A percentile compares a stretch with the other conserved stretches of the same genome.
Conservation (phyloP, 2,329 filamentous ascomycete species). For the Claviceps humidiphila region DNA sequence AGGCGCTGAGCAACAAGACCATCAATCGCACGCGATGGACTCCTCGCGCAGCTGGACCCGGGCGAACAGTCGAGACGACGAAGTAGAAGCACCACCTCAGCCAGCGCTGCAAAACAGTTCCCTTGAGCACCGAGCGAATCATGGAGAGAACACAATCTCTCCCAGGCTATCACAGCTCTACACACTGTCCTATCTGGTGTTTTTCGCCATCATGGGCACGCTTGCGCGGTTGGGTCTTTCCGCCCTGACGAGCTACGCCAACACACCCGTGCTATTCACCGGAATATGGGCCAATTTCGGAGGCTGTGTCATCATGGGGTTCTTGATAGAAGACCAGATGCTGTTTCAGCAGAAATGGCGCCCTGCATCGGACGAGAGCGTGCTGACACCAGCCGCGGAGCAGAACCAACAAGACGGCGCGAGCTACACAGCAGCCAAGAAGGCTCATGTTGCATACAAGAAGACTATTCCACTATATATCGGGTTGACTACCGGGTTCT, state of each 20-base stretch:
- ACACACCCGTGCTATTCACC: constrained; percentile 58
- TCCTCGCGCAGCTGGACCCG: constrained; percentile 8
- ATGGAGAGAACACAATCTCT: constrained; percentile 23
- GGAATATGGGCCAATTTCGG: constrained; percentile 81
- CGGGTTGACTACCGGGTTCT: constrained; percentile 75
- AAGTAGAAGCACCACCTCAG: constrained; percentile 6
- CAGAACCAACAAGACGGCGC: constrained; percentile 26
- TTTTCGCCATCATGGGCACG: constrained; percentile 78
- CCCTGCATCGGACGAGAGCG: constrained; percentile 24
- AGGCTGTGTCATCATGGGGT: constrained; percentile 74
- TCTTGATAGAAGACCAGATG: constrained; percentile 64
- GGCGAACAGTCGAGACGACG: constrained; percentile 6
- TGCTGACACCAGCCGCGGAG: constrained; percentile 17
- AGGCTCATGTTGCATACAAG: constrained; percentile 52
- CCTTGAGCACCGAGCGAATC: constrained; percentile 1
- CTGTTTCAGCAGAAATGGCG: constrained; percentile 62
- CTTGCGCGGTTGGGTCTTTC: constrained; percentile 71
- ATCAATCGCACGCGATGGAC: neutral
- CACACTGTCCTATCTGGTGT: constrained; percentile 66
- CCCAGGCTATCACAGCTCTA: constrained; percentile 46
- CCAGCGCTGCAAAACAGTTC: constrained; percentile 7
- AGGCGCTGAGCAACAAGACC: too few species aligned
- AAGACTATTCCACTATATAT: constrained; percentile 84
- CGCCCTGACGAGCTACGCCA: constrained; percentile 66
- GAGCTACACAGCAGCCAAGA: constrained; percentile 33